Evolutionary conservation across 2,329 filamentous ascomycete species (phyloP).

Genomic region (Xylaria sp.): DNA sequence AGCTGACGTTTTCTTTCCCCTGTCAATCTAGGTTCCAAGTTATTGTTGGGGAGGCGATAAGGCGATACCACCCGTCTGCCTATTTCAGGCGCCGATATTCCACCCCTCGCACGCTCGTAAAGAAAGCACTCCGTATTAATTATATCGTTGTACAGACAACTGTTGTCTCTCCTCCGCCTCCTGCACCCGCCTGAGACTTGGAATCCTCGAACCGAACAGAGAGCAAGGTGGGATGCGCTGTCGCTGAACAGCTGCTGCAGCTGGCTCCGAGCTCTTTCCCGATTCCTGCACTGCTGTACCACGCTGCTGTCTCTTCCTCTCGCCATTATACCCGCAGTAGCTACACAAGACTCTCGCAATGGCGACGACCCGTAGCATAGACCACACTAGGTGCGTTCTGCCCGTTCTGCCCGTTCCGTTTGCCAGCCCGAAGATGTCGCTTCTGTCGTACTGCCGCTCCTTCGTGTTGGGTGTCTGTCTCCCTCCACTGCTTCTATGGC

Average conservation of each 20-base stretch:
- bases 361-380: constrained; percentile 44
- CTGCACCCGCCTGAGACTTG: constrained; percentile 14
- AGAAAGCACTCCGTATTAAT: constrained; percentile 10
- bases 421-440: constrained; percentile 8
- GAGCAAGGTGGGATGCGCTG: constrained; percentile 30
- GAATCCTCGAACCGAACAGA: constrained; percentile 19
- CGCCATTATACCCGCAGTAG: constrained; percentile 3
- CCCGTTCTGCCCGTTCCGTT: constrained; percentile 1
- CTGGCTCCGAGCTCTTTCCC: constrained; percentile 25
- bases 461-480: constrained; percentile 1
- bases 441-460: neutral
- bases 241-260: constrained; percentile 30
- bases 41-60: neutral
- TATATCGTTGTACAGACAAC: constrained; percentile 9
- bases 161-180: neutral
- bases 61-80: neutral
- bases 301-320: constrained; percentile 19
- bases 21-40: constrained; percentile 6
- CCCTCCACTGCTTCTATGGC: constrained; percentile 3
- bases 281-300: constrained; percentile 18
- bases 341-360: constrained; percentile 27
- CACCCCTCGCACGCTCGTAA: neutral
- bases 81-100: constrained; percentile 14
- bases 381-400: constrained; percentile 43
- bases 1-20: constrained; percentile 24